Base-by-base conservation (phyloP, 2,329 filamentous ascomycete species). In the Elsinoe arachidis region DNA sequence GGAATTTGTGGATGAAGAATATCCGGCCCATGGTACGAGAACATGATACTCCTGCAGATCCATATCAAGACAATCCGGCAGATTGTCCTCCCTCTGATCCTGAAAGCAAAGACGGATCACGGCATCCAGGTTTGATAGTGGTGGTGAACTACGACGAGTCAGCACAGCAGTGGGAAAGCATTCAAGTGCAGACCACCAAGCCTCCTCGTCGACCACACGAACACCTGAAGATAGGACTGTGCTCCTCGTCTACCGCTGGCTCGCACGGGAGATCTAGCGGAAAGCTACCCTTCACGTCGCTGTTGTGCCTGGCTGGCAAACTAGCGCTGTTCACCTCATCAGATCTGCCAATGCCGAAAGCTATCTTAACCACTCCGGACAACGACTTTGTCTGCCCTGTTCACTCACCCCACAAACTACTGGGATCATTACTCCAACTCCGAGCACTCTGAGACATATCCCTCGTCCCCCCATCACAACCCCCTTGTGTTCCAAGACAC, bases 401-500 rank as follows among this genome's bases (percentile, higher is more conserved):
- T 26, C 34, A 12, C 14, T 7, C 30, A 19, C 46, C 30, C 46
- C 46, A 51, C 46, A 51, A 51, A 51, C 14, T 26, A 35, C 46
- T 26, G 33, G 46, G 30, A 51, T 34, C 26, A 15, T 46, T 35
- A 23, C 26, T 15, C 46, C 17, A 34, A 23, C 46, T 15, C 19
- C 41, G 26, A 49, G 44, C 12, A 34, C 12, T 12, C 43, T 47
- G 43, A 47, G 43, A 47, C 43, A 47, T 33, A 15, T 33, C 43
- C 43, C 21, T 26, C 21, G 17, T 14, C 23, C 43, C 23, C 9
- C 19, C 5, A 23, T 14, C 41, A 23, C 17, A 5, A 44, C 23
- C 23, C 30, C 44, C 44, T 49, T 49, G 44, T 17, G 23, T 35
- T 35, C 44, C 44, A 49, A 49, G 44, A 49, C 44, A 49, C 44